Conservation (phyloP, 2,329 filamentous ascomycete genomes). For the Chalaropsis thielavioides region DNA sequence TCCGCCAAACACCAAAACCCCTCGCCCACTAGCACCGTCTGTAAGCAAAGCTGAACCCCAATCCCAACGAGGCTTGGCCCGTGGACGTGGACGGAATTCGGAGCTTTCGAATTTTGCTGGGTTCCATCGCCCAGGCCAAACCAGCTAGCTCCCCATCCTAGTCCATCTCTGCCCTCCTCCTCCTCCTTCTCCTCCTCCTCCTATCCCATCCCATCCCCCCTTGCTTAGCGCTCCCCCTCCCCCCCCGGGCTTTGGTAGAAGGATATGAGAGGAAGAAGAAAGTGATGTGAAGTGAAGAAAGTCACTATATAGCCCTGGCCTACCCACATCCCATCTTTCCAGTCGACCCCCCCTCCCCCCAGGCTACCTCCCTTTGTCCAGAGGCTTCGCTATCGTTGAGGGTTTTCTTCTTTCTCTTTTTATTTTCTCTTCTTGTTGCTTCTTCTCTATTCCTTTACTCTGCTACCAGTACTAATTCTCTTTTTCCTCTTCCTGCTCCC, state of each 20-base stretch:
- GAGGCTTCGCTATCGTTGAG: neutral
- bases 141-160: neutral
- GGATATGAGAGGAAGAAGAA: neutral
- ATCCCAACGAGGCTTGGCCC: neutral
- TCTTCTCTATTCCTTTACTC: neutral
- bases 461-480: neutral
- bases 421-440: neutral
- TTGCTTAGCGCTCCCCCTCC: constrained; percentile 4
- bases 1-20: neutral
- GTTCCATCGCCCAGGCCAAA: neutral
- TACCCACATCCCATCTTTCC: neutral
- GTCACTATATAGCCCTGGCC: constrained; percentile 6
- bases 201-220: neutral
- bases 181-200: neutral
- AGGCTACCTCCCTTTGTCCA: neutral
- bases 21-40: neutral
- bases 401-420: neutral
- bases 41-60: neutral
- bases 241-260: neutral
- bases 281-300: constrained; percentile 3
- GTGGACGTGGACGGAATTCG: neutral
- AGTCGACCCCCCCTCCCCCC: neutral
- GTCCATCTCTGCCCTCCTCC: neutral
- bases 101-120: constrained; percentile 1
- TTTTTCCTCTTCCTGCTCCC: neutral